Evolutionary conservation across 257 asterid species (phyloP), one percentile per base, ranked within the genome.

Genomic region (Scutellaria minor): DNA sequence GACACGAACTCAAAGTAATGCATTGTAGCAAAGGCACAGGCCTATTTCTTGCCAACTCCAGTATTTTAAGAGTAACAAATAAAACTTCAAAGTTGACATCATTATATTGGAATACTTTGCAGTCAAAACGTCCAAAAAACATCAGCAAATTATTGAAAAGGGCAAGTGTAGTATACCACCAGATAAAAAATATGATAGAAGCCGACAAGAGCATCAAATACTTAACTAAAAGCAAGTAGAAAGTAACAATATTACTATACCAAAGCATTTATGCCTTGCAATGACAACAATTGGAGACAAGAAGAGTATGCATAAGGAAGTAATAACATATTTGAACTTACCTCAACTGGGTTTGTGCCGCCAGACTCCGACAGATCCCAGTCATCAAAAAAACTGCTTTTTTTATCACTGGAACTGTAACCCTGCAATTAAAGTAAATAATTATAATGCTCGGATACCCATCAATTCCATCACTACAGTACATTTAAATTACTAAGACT

Each of bases 361-460:
- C 96, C 92, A 71, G 98, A 77, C 77, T 92, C 98, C n/a, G 97
- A 82, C 70, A 95, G 87, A 79, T 91, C 99, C 99, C 98, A 95
- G 53, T 90, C 96, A 68, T 94, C 95, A 69, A 91, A 81, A 42
- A 83, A 60, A 59, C 76, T 79, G 74, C 83, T 66, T 53, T 85
- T 95, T 59, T 79, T 90, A 63, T 92, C 98, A 82, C 83, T 92
- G 62, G 99, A 92, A 80, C 77, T 84, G 76, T 87, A 95, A 73
- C 99, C 99, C 99, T 95, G 93, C 79, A 79, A 64, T 70, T 66
- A 5, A 78, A 70, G 70, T 70, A 47, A 64, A 40, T 48, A 44
- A 77, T 52, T 27, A 61, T 62, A 47, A 35, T 65, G 45, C 52
- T 44, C 35, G 55, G 14, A 7, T 27, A 54, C 46, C 57, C 53